Percentiles rank a stretch among this genome's conserved stretches.
These are phyloP conservation scores for peach (Prunus persica) DNA, from an alignment of 306 rosid species.

Conservation along the genomic window DNA sequence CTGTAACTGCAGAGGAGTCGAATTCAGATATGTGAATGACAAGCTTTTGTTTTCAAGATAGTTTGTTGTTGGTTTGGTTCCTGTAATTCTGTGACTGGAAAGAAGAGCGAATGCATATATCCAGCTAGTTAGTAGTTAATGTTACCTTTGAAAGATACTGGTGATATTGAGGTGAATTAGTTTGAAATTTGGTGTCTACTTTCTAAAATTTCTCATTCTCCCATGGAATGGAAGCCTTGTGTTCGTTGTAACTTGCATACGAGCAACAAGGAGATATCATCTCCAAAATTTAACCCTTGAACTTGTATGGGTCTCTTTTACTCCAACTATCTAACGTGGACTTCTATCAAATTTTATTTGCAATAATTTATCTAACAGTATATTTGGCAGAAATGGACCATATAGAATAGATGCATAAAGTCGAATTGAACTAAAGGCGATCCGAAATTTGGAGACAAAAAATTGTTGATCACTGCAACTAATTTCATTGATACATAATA, in stretches of 20 bases:
- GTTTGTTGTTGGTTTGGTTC: neutral
- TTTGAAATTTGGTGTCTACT: neutral
- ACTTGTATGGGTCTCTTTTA: too few relatives aligned
- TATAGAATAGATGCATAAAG: neutral
- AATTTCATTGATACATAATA: neutral
- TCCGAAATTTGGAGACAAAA: neutral
- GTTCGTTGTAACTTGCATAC: too few relatives aligned
- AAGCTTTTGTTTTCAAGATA: neutral
- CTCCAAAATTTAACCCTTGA: too few relatives aligned
- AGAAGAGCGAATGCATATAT: neutral
- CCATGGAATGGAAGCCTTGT: neutral
- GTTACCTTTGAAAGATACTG: neutral
- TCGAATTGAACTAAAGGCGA: neutral
- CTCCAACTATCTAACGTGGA: too few relatives aligned
- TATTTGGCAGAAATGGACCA: neutral
- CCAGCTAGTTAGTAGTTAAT: neutral
- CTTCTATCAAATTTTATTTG: neutral
- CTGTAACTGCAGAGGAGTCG: conserved; percentile 70
- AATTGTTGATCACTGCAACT: neutral
- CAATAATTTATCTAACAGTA: neutral
- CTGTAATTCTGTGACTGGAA: neutral
- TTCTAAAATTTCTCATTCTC: neutral
- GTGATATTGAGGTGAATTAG: neutral
- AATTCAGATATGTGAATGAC: conserved; percentile 42
- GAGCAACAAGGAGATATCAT: too few relatives aligned